Base-by-base conservation (phyloP, 805 yeast species). In the Kregervanrija pseudodelftensis region DNA sequence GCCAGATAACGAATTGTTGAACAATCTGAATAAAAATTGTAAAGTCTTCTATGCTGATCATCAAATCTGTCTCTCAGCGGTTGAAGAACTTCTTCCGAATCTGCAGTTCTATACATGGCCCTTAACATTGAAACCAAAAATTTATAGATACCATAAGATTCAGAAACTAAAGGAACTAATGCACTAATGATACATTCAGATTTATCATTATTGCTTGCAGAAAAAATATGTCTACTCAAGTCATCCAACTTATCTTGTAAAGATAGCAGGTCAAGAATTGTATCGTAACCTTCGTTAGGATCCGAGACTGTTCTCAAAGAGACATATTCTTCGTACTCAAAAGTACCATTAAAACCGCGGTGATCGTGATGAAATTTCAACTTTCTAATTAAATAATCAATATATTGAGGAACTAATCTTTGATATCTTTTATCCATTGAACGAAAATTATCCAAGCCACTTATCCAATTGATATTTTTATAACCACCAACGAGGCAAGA, bases 231-330 rank as follows among this genome's bases (percentile, higher is more conserved):
- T 49, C 83, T 78, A 53, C 85, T 89, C 48, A 86, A 78, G 49
- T 82, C 84, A 59, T 86, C 91, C 43, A 89, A 77, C 15, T 79
- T 70, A 58, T 91, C 97, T 64, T 89, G 96, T 45, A 91, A 68
- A 38, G 79, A 78, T 86, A 88, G 82, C 55, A 91, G 70, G 60
- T 88, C 96, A 51, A 87, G 61, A 49, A 91, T 79, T 1, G 95
- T 81, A 59, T 91, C 95, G 61, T 84, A 90, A 7, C 98, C 98
- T 66, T 89, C 96, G 59, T 91, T 89, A 5, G 97, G 97, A 62
- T 91, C 96, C 56, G 87, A 82, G 34, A 87, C 95, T 3, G 89
- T 80, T 46, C 86, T 77, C 52, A 91, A 72, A 4, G 96, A 86
- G 37, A 90, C 80, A 59, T 91, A 93, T 61, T 91, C 99, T 63